Conservation (phyloP, 495 filamentous ascomycete species). For the Durotheca rogersii region DNA sequence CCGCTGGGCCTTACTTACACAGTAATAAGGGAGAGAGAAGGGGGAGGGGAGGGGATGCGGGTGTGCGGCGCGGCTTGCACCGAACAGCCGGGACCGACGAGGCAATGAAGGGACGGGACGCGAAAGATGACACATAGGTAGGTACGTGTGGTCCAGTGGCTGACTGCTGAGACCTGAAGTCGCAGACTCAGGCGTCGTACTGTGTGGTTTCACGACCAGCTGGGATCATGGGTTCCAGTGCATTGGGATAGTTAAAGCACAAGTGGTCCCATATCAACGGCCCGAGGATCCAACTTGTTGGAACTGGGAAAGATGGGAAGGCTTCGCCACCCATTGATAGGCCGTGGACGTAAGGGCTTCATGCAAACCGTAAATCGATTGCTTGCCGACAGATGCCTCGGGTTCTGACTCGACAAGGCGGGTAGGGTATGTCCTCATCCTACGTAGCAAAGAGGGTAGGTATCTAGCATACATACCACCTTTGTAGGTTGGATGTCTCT, state of each 20-base stretch:
- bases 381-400: conserved; percentile 24
- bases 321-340: conserved; percentile 19
- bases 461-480: conserved; percentile 11
- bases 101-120: conserved; percentile 15
- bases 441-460: too few relatives aligned
- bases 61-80: conserved; percentile 31
- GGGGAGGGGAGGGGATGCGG: conserved; percentile 27
- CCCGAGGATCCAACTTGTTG: conserved; percentile 32
- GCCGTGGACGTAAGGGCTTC: conserved; percentile 17
- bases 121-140: conserved; percentile 26
- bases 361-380: conserved; percentile 23
- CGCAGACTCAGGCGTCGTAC: conserved; percentile 24
- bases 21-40: conserved; percentile 13
- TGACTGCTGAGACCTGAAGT: conserved; percentile 23
- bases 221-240: conserved; percentile 31
- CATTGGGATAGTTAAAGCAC: conserved; percentile 30
- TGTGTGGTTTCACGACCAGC: conserved; percentile 34
- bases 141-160: conserved; percentile 15
- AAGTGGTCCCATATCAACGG: conserved; percentile 31
- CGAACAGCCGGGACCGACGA: conserved; percentile 33
- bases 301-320: conserved; percentile 1
- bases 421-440: too few relatives aligned
- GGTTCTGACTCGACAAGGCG: too few relatives aligned
- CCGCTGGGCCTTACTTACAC: conserved; percentile 26
- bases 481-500: neutral